These are phyloP conservation scores for Aureoboletus auriporus DNA, from an alignment of 768 basidiomycete genomes.

Conservation along the genomic window DNA sequence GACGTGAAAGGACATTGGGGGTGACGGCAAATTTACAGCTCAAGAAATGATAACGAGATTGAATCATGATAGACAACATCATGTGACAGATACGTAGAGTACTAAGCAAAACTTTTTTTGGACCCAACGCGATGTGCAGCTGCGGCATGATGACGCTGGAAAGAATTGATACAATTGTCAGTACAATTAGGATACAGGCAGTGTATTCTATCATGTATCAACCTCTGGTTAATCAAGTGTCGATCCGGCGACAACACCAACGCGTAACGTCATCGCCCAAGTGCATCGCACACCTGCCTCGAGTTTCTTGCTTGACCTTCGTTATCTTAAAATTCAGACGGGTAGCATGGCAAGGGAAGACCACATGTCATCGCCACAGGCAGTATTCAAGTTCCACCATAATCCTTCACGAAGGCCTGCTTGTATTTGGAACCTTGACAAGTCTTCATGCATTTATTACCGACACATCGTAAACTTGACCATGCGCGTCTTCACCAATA, in stretches of 20 bases:
- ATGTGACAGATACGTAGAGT: no score
- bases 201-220: no score
- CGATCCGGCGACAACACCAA: no score
- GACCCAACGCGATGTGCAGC: no score
- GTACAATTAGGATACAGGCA: conserved; percentile 5
- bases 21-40: no score
- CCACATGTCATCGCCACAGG: conserved; percentile 5
- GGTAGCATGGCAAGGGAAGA: background rate
- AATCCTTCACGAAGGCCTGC: conserved; percentile 14
- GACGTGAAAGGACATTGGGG: no score
- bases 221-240: no score
- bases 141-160: background rate
- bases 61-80: no score
- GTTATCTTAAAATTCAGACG: conserved; percentile 23
- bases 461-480: conserved; percentile 35
- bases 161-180: background rate
- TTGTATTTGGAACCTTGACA: conserved; percentile 20
- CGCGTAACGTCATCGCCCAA: no score
- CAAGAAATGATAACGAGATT: no score
- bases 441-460: conserved; percentile 35
- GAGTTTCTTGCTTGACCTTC: conserved; percentile 13
- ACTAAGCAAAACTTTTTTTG: no score
- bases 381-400: conserved; percentile 3
- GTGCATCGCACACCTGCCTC: conserved; percentile 1
- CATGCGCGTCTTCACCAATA: conserved; percentile 34